Evolutionary conservation across 169 alveolate genomes (phyloP).

Genomic region (Blepharisma undulans): DNA sequence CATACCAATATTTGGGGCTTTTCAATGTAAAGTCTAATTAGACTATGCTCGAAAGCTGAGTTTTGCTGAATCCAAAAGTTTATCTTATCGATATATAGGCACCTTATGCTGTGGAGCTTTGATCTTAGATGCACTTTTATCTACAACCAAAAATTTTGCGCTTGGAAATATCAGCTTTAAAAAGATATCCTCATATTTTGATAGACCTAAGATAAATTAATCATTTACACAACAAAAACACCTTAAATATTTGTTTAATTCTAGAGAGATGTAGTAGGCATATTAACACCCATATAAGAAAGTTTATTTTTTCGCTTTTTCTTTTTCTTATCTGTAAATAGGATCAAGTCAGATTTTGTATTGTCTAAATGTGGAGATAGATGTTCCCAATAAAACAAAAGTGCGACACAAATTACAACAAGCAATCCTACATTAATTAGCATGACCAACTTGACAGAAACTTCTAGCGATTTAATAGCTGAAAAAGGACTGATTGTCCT

Average conservation of each 20-base stretch:
- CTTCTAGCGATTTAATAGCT: not conserved
- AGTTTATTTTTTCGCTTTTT: not conserved
- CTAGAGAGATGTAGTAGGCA: not conserved
- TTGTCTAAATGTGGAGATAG: not conserved
- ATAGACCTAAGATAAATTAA: not conserved
- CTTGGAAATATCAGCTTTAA: not conserved
- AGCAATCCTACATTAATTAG: not conserved
- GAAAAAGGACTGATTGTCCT: not conserved
- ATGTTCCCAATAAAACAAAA: not conserved
- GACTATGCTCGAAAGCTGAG: not conserved
- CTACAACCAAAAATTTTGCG: not conserved
- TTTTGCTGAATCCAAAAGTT: not conserved
- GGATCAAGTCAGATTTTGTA: not conserved
- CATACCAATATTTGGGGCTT: not conserved
- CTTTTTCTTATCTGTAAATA: not conserved
- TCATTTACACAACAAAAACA: not conserved
- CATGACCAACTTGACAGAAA: not conserved
- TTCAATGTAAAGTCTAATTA: not conserved
- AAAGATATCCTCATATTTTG: not conserved
- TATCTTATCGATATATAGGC: conserved; percentile 7
- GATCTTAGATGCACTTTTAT: not conserved
- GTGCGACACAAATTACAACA: not conserved
- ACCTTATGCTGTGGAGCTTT: not conserved
- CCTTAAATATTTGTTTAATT: not conserved
- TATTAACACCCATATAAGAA: not conserved